Conservation (phyloP, 768 basidiomycete genomes). For the Tephrocybe sp. region DNA sequence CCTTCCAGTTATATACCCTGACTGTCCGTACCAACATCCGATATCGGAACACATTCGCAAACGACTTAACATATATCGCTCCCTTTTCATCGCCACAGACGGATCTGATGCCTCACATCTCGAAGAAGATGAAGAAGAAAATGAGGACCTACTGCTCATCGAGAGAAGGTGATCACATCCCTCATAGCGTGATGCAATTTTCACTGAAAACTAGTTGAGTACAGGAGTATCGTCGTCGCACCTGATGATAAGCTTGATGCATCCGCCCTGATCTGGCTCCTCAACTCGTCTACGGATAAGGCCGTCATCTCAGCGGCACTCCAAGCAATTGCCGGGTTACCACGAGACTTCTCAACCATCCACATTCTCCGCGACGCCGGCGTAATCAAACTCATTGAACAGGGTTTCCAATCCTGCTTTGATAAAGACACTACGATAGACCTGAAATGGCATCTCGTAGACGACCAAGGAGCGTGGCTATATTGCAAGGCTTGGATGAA, state of each 20-base stretch:
- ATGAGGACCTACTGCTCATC: neutral
- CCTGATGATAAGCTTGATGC: constrained; percentile 38
- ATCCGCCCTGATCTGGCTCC: constrained; percentile 35
- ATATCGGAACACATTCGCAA: constrained; percentile 34
- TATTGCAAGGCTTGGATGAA: constrained; percentile 43
- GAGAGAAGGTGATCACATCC: constrained; percentile 1
- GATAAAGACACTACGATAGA: constrained; percentile 31
- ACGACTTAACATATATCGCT: constrained; percentile 3
- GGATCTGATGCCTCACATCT: neutral
- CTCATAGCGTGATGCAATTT: no score
- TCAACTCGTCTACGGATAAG: constrained; percentile 33
- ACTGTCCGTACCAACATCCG: constrained; percentile 42
- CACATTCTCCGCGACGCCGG: constrained; percentile 36
- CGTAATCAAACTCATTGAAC: constrained; percentile 31
- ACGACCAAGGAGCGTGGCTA: constrained; percentile 32
- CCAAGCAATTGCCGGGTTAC: constrained; percentile 38
- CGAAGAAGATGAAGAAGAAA: neutral
- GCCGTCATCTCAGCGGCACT: constrained; percentile 29
- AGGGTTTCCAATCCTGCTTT: constrained; percentile 37
- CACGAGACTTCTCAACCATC: constrained; percentile 36
- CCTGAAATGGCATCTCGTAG: constrained; percentile 31
- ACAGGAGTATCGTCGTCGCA: constrained; percentile 1
- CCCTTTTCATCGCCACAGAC: neutral
- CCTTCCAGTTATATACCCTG: constrained; percentile 37
- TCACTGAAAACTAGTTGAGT: neutral